phyloP scores from a whole-genome alignment of 179 eudicot species.

The Beta corolliflora region DNA sequence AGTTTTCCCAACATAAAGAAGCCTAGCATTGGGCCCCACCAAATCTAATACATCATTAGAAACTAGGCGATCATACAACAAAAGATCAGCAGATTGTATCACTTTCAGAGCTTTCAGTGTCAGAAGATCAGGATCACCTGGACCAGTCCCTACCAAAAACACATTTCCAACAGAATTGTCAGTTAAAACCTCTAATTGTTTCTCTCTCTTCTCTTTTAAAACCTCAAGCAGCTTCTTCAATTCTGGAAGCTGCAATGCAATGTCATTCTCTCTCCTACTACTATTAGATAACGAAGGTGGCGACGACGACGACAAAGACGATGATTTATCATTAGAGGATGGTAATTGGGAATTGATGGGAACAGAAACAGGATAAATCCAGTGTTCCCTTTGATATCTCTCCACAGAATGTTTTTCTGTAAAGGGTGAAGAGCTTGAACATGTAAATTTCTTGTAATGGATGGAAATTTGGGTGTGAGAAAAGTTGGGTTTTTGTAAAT shows the following conservation, averaged over 20 bases:
- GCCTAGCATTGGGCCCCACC: slow-evolving; percentile 63
- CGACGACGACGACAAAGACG: neutral
- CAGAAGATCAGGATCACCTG: slow-evolving; percentile 87
- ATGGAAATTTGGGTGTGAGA: neutral
- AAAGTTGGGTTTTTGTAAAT: slow-evolving; percentile 12
- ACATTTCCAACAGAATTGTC: slow-evolving; percentile 52
- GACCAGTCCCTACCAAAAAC: slow-evolving; percentile 94
- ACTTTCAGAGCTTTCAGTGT: slow-evolving; percentile 76
- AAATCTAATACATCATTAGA: slow-evolving; percentile 79
- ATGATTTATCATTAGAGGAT: slow-evolving; percentile 2
- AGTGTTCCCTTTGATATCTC: slow-evolving; percentile 65
- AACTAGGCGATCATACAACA: slow-evolving; percentile 90
- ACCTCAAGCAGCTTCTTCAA: slow-evolving; percentile 69
- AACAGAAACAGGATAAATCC: slow-evolving; percentile 47
- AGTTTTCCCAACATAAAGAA: slow-evolving; percentile 93
- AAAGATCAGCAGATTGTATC: slow-evolving; percentile 73
- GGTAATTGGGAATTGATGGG: slow-evolving; percentile 8
- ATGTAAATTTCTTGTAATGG: neutral
- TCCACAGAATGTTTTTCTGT: slow-evolving; percentile 74
- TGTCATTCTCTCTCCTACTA: slow-evolving; percentile 56
- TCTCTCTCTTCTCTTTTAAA: slow-evolving; percentile 58
- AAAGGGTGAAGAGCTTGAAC: slow-evolving; percentile 62
- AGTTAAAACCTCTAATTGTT: neutral
- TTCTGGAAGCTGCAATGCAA: slow-evolving; percentile 80
- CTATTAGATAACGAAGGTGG: slow-evolving; percentile 7